These are phyloP conservation scores for Fusarium sp. DNA, from an alignment of 2,329 filamentous ascomycete genomes.

Conservation along the genomic window DNA sequence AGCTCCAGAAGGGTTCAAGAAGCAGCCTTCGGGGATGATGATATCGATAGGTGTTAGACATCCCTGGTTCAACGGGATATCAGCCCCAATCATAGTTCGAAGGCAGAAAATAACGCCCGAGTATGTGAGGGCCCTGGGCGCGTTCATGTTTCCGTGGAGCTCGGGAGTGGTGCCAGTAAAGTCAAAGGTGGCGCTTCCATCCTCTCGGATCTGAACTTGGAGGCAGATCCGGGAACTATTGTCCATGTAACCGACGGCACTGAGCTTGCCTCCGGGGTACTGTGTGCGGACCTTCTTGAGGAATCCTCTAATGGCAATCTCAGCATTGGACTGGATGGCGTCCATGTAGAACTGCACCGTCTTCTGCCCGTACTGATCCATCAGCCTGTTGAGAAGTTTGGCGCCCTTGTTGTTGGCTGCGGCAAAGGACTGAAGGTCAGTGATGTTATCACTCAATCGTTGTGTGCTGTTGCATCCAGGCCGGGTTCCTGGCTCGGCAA, in stretches of 20 bases:
- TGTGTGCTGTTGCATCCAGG: conserved; percentile 64
- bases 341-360: conserved; percentile 87
- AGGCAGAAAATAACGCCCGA: conserved; percentile 44
- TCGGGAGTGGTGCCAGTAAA: conserved; percentile 40
- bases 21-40: conserved; percentile 39
- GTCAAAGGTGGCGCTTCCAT: conserved; percentile 76
- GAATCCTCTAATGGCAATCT: conserved; percentile 77
- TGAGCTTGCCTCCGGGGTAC: conserved; percentile 73
- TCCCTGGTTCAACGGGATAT: conserved; percentile 53
- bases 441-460: conserved; percentile 83
- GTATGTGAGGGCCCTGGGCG: conserved; percentile 37
- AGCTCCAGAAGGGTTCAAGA: conserved; percentile 48
- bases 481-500: conserved; percentile 49
- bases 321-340: conserved; percentile 83
- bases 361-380: conserved; percentile 80
- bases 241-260: conserved; percentile 85
- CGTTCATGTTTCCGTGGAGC: conserved; percentile 41
- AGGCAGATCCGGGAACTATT: conserved; percentile 82
- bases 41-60: conserved; percentile 57
- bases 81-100: conserved; percentile 43
- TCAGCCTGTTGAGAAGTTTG: conserved; percentile 78
- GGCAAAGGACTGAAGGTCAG: conserved; percentile 86
- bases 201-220: conserved; percentile 77
- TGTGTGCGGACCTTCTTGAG: conserved; percentile 77
- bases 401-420: conserved; percentile 89